phyloP scores from a whole-genome alignment of 2,329 filamentous ascomycete genomes.

The Clonostachys sp. region DNA sequence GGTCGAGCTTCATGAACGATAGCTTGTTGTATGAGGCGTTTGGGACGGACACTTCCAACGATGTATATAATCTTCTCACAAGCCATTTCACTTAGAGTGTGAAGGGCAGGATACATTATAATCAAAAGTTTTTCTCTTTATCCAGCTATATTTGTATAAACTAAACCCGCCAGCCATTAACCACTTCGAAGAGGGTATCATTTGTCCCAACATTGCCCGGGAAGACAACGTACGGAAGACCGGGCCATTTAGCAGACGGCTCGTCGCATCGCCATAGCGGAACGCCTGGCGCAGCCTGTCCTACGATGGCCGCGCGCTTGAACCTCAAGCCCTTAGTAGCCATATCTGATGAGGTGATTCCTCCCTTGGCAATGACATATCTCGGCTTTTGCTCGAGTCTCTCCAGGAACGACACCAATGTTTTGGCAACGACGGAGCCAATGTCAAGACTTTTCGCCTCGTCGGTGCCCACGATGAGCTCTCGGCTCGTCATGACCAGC shows the following conservation, averaged over 20 bases:
- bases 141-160: neutral
- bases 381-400: slow-evolving; percentile 40
- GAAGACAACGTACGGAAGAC: slow-evolving; percentile 51
- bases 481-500: slow-evolving; percentile 54
- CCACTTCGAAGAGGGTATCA: slow-evolving; percentile 35
- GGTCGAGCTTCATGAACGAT: slow-evolving; percentile 13
- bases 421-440: slow-evolving; percentile 42
- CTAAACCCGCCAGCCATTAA: slow-evolving; percentile 9
- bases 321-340: slow-evolving; percentile 52
- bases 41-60: slow-evolving; percentile 6
- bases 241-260: slow-evolving; percentile 39
- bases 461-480: slow-evolving; percentile 38
- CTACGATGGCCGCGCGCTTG: slow-evolving; percentile 46
- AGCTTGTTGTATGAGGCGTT: slow-evolving; percentile 18
- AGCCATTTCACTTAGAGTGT: neutral
- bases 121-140: neutral
- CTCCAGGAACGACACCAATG: slow-evolving; percentile 43
- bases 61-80: slow-evolving; percentile 1
- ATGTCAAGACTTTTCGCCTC: slow-evolving; percentile 48
- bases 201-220: slow-evolving; percentile 49
- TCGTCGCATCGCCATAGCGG: slow-evolving; percentile 56
- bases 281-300: slow-evolving; percentile 52
- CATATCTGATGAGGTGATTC: slow-evolving; percentile 55
- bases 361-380: slow-evolving; percentile 56
- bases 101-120: neutral